phyloP scores from a whole-genome alignment of 1,139 yeast species.

The Nakaseomyces bracarensis region DNA sequence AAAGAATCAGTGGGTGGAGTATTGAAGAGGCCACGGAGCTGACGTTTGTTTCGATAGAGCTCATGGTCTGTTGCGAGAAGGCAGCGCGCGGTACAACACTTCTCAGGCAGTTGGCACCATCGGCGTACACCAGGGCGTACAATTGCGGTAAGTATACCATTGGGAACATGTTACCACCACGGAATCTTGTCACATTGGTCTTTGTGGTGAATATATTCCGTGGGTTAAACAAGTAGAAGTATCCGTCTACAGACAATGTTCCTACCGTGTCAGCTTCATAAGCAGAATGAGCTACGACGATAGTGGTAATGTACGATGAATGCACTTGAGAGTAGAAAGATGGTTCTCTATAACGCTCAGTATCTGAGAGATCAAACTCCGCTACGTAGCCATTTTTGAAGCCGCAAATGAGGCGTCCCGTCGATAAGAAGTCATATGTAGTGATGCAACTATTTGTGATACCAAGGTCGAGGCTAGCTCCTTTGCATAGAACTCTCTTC shows the following conservation, averaged over 20 bases:
- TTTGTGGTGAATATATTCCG: slow-evolving; percentile 36
- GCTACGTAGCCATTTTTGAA: slow-evolving; percentile 57
- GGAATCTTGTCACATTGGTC: slow-evolving; percentile 32
- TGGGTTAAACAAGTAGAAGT: slow-evolving; percentile 37
- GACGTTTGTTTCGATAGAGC: slow-evolving; percentile 36
- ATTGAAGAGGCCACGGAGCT: slow-evolving; percentile 37
- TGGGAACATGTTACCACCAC: slow-evolving; percentile 30
- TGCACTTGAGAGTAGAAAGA: slow-evolving; percentile 47
- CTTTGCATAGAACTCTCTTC: slow-evolving; percentile 17
- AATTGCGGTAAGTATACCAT: slow-evolving; percentile 35
- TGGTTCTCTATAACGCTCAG: slow-evolving; percentile 9
- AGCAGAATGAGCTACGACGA: slow-evolving; percentile 38
- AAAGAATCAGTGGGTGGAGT: slow-evolving; percentile 52
- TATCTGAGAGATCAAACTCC: slow-evolving; percentile 45
- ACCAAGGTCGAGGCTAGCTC: slow-evolving; percentile 16
- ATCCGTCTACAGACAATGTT: slow-evolving; percentile 44
- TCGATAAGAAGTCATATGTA: slow-evolving; percentile 48
- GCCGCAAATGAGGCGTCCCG: slow-evolving; percentile 50
- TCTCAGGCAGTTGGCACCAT: slow-evolving; percentile 36
- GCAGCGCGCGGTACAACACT: slow-evolving; percentile 35
- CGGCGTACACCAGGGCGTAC: slow-evolving; percentile 36
- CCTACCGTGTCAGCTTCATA: slow-evolving; percentile 37
- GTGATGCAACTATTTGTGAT: slow-evolving; percentile 36
- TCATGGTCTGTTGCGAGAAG: slow-evolving; percentile 33
- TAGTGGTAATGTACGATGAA: slow-evolving; percentile 42